Evolutionary conservation across 805 yeast genomes (phyloP).

Genomic region (Grigorovia transvaalensis): DNA sequence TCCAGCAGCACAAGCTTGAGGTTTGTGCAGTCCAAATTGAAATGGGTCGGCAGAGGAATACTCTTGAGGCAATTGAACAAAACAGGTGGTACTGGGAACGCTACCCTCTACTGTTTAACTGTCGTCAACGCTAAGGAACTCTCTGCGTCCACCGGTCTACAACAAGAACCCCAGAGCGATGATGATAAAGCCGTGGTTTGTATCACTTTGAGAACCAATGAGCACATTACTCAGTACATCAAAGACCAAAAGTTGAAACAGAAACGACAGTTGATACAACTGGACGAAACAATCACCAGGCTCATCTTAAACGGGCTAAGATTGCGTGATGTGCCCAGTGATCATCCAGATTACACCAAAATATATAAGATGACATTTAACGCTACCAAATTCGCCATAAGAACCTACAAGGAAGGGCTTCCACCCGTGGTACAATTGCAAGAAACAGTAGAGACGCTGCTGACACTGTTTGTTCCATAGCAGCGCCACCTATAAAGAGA

Average conservation of each 20-base stretch:
- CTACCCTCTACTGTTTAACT: background rate
- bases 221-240: background rate
- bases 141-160: too few species aligned
- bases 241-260: background rate
- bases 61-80: background rate
- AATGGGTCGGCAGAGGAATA: conserved; percentile 16
- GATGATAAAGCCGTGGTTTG: background rate
- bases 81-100: conserved; percentile 7
- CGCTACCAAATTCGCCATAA: conserved; percentile 30
- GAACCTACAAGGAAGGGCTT: conserved; percentile 3
- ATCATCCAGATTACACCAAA: conserved; percentile 24
- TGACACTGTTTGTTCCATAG: conserved; percentile 18
- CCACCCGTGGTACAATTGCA: conserved; percentile 26
- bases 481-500: background rate
- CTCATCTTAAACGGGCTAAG: conserved; percentile 31
- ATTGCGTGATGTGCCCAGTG: conserved; percentile 25
- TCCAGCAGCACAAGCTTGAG: conserved; percentile 18
- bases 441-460: conserved; percentile 29
- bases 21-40: conserved; percentile 21
- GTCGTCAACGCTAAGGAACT: background rate
- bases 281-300: conserved; percentile 26
- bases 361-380: conserved; percentile 30
- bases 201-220: background rate
- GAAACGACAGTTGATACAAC: conserved; percentile 10
- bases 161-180: background rate